Base-by-base conservation (phyloP, 352 stramenopile species). In the Globisporangium cystogenes region DNA sequence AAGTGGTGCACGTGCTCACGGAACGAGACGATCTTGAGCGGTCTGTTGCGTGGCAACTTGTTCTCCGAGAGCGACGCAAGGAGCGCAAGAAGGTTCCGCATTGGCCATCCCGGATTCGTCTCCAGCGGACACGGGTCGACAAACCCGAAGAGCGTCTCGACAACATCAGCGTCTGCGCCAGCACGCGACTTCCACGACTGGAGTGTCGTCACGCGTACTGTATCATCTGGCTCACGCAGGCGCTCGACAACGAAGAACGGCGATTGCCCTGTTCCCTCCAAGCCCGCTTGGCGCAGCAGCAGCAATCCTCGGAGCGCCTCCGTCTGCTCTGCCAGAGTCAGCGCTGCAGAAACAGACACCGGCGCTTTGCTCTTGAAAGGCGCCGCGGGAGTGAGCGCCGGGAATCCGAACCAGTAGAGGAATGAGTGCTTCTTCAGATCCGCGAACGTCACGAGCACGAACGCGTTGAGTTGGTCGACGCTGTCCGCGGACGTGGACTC, bases 341-440 rank as follows among this genome's bases (percentile, higher is more conserved):
- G 55, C 1, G 74, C 59, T 3, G 64, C 71, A 2, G 52, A 48
- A 2, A 82, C 74, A 1, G 48, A 20, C 10, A 49, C 26, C 4
- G 74, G 59, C 7, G 59, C 26, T 27, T 52, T 60, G 33, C 67
- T 72, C 23, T 76, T 47, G 31, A 84, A 77, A 15, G 77, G 31
- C 7, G 53, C 46, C 1, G 66, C 56, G 16, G 75, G 71, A 14
- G 68, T 72, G 7, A 97, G 53, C 7, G 86, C 89, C 18, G 91
- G 90, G 53, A 97, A 97, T 7, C 73, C 88, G 44, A 97, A 97
- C 90, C 93, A 98, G 65, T 98, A 97, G 39, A 96, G 55, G 61
- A 96, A 98, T 60, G 75, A 82, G 62, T 97, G 92, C 50, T 82
- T 87, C 70, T 98, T 98, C 23, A 98, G 62, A 53, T 98, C 93